Evolutionary conservation across 1,284 basidiomycete species (phyloP).

Genomic region (Naganishia albida): DNA sequence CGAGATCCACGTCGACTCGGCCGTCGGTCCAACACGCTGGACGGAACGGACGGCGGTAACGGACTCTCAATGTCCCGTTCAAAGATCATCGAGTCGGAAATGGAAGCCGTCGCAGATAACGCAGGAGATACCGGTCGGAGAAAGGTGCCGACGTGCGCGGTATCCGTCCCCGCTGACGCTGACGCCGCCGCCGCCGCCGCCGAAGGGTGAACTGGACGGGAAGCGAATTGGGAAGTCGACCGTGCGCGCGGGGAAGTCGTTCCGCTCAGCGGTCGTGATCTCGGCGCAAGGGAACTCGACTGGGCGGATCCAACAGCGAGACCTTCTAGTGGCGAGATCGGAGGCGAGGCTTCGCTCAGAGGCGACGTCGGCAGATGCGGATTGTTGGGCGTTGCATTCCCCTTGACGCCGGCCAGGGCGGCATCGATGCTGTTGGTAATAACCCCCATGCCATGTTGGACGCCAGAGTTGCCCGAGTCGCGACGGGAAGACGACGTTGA

Average conservation of each 20-base stretch:
- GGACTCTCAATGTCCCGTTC: slow-evolving; percentile 50
- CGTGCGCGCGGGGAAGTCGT: slow-evolving; percentile 28
- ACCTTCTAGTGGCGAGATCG: slow-evolving; percentile 11
- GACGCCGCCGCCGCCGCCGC: too few species aligned
- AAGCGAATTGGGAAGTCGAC: slow-evolving; percentile 12
- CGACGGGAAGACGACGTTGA: slow-evolving; percentile 10
- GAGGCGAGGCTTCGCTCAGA: slow-evolving; percentile 25
- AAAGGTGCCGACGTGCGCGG: slow-evolving; percentile 32
- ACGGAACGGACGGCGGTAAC: slow-evolving; percentile 19
- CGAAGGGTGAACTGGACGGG: slow-evolving; percentile 24
- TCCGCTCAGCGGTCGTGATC: slow-evolving; percentile 23
- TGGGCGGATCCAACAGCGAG: slow-evolving; percentile 1
- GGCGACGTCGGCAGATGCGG: slow-evolving; percentile 29
- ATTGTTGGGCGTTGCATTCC: neutral
- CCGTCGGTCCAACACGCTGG: slow-evolving; percentile 9
- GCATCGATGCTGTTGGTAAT: slow-evolving; percentile 17
- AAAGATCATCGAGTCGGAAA: slow-evolving; percentile 51
- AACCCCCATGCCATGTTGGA: neutral
- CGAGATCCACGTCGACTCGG: slow-evolving; percentile 15
- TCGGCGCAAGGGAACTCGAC: neutral
- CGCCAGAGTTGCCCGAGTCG: slow-evolving; percentile 2
- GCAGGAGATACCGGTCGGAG: slow-evolving; percentile 23
- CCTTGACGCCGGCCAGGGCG: slow-evolving; percentile 5
- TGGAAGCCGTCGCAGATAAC: slow-evolving; percentile 30
- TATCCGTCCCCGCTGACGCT: too few species aligned